Percentiles rank a stretch among this genome's conserved stretches.
phyloP scores from a whole-genome alignment of 768 basidiomycete genomes.

The Gymnopilus dilepis region DNA sequence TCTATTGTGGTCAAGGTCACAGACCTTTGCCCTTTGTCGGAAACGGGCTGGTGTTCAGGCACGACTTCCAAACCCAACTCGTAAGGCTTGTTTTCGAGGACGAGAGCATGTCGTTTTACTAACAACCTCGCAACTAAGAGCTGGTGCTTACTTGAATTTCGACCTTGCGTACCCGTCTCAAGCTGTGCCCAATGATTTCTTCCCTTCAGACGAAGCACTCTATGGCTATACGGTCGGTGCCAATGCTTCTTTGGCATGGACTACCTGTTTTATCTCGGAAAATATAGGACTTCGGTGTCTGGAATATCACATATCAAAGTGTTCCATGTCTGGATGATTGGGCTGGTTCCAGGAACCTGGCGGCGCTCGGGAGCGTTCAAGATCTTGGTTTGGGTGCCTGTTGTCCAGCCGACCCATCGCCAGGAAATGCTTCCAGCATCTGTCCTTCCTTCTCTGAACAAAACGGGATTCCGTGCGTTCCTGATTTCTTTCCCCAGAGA shows the following conservation, averaged over 20 bases:
- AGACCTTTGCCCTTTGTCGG: conserved; percentile 74
- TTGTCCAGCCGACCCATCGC: conserved; percentile 71
- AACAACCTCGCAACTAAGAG: conserved; percentile 42
- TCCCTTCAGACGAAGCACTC: conserved; percentile 68
- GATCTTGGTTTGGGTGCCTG: conserved; percentile 64
- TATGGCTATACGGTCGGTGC: conserved; percentile 60
- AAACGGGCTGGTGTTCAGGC: conserved; percentile 73
- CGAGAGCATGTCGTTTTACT: background rate
- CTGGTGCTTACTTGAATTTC: conserved; percentile 76
- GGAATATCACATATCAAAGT: conserved; percentile 77
- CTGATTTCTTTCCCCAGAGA: background rate
- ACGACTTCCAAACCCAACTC: conserved; percentile 64
- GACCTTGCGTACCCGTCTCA: conserved; percentile 80
- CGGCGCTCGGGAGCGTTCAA: conserved; percentile 72
- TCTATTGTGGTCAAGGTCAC: conserved; percentile 79
- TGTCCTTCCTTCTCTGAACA: conserved; percentile 77
- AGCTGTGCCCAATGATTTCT: conserved; percentile 74
- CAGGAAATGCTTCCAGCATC: conserved; percentile 52
- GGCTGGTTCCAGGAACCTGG: conserved; percentile 61
- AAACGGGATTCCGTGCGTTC: conserved; percentile 65
- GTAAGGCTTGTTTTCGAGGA: conserved; percentile 44
- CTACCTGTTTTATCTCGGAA: background rate
- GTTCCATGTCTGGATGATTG: conserved; percentile 68
- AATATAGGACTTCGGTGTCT: conserved; percentile 80
- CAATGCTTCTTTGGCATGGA: background rate